Evolutionary conservation across 306 rosid species (phyloP), one percentile per base, ranked within the genome.

Genomic region (Datisca glomerata): DNA sequence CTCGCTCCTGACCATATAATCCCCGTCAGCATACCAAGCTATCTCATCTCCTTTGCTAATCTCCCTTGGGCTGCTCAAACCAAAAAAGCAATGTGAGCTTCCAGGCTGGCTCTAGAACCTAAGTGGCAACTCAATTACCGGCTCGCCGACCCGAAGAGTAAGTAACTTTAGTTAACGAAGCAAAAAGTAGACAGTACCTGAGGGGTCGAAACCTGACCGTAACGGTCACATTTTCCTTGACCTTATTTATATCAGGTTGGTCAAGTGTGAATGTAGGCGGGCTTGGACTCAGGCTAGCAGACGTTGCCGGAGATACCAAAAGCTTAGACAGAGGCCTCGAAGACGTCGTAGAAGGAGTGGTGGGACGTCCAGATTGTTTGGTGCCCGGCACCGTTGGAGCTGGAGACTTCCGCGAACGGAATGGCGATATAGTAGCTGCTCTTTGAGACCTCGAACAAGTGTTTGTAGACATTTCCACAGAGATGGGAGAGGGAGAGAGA

Each of bases 11-110:
- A 85, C 95, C 9, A 68, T 41, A 22, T 43, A 50, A 43, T 85
- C 84, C 9, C 95, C 95, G 29, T 85, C 95, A 8, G 95, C 92
- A 27, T 76, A 79, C 95, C 95, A 85, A 1, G 95, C 86, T 45
- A 85, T 64, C 60, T 76, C 93, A 38, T 85, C 95, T 19, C 95
- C 95, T 71, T 80, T 80, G 32, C 64, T 71, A 32, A 85, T 31
- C 73, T 85, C 95, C 47, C 95, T 65, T 1, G 47, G 63, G 71
- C 93, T 85, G 78, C 33, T 12, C 70, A 7, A 18, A 38, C 3
- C 16, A 10, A 31, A 3, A 0, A 17, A n/a, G 6, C 12, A 13
- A 23, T 23, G 20, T 22, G 21, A 46, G 25, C 23, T 36, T 41
- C n/a, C 5, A 6, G 19, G 35, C 23, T 27, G 41, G 25, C 37